Evolutionary conservation across 257 asterid species (phyloP), one percentile per base, ranked within the genome.

Genomic region (Vinca minor): DNA sequence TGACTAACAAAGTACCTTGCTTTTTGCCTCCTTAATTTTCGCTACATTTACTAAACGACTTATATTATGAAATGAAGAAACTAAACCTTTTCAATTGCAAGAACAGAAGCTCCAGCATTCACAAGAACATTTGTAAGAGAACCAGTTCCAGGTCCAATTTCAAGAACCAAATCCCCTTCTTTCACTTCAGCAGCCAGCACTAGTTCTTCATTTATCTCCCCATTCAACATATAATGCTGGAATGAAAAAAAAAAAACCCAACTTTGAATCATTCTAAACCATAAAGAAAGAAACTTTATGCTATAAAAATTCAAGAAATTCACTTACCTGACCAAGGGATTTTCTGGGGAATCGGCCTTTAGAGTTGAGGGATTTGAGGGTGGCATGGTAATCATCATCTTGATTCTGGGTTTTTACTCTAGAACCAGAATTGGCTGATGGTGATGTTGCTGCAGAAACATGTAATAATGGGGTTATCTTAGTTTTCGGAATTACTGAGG

Each of bases 71-170:
- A n/a, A n/a, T n/a, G n/a, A n/a, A n/a, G n/a, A n/a, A n/a, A 75
- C 77, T 74, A 10, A 97, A n/a, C 99, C 99, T 89, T 93, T 79
- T 93, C 99, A 58, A 93, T 83, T 6, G 99, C 97, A 62, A 93
- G 87, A 81, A 89, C 95, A 75, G 78, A 73, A 10, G 99, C 97
- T 58, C 97, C 96, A 66, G 95, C 82, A 74, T 76, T 74, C 14
- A 93, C 90, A 56, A 93, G 87, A 17, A 66, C 90, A 79, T 82
- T 83, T 53, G 99, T 89, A 78, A 89, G 84, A 32, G 99, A 93
- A 73, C 99, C 99, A 65, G 99, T 93, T 57, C 97, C 97, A 8
- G 97, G 96, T 26, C 99, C 99, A 72, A 93, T 89, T 69, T 93
- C 99, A 36, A 89, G 85, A 72, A 93, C 97, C 26, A 85, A 38